Evolutionary conservation across 1,139 yeast genomes (phyloP).

Genomic region (Pichia sp.): DNA sequence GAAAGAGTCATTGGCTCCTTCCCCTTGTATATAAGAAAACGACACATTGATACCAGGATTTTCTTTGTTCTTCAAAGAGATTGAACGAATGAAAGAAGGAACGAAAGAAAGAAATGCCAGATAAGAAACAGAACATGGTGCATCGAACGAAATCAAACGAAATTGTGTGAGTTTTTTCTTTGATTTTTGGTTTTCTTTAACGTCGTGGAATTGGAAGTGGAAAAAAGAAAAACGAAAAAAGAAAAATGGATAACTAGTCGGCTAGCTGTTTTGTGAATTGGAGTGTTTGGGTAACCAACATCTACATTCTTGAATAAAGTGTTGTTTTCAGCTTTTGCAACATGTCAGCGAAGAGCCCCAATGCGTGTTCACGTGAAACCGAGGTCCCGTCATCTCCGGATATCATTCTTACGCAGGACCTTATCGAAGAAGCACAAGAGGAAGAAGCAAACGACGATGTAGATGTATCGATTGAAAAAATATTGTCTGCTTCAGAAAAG

Average conservation of each 20-base stretch:
- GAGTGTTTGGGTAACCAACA: too few relatives aligned
- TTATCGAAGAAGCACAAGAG: conserved; percentile 1
- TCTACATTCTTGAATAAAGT: background rate
- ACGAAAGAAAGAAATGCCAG: too few relatives aligned
- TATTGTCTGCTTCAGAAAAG: conserved; percentile 1
- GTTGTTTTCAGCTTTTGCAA: too few relatives aligned
- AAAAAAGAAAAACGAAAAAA: background rate
- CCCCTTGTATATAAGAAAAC: conserved; percentile 56
- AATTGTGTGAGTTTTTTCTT: background rate
- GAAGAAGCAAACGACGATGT: conserved; percentile 8
- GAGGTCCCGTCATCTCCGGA: conserved; percentile 3
- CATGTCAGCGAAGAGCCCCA: background rate
- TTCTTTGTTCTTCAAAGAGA: background rate
- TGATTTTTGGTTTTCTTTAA: too few relatives aligned
- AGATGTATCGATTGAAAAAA: conserved; percentile 8
- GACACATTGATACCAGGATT: conserved; percentile 36
- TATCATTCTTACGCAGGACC: background rate
- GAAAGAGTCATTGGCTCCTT: conserved; percentile 80
- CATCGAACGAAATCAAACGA: background rate
- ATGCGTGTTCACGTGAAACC: background rate
- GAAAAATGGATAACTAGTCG: background rate
- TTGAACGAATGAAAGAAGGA: background rate
- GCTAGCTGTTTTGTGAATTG: too few relatives aligned
- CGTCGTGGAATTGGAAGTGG: too few relatives aligned
- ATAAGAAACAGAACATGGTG: background rate